phyloP scores from a whole-genome alignment of 495 filamentous ascomycete genomes.

The Lophium mytilinum region DNA sequence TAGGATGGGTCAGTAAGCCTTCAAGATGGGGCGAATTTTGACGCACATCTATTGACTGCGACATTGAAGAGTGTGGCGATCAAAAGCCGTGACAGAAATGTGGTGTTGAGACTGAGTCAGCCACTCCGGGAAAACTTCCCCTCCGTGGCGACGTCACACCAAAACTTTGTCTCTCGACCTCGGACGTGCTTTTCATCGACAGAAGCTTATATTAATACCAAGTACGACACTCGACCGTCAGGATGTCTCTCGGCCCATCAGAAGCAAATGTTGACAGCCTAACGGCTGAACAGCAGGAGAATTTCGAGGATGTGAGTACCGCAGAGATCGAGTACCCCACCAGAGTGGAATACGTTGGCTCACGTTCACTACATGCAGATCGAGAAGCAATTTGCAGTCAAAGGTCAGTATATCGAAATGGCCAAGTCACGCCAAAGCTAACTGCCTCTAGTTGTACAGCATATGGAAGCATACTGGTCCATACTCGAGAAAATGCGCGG shows the following conservation, averaged over 20 bases:
- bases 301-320: constrained; percentile 65
- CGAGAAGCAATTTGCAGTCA: constrained; percentile 99
- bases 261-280: constrained; percentile 35
- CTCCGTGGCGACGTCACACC: background rate
- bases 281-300: constrained; percentile 63
- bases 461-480: constrained; percentile 92
- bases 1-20: background rate
- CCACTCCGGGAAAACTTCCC: constrained; percentile 6
- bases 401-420: constrained; percentile 47
- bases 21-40: too few species aligned
- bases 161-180: too few species aligned
- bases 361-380: constrained; percentile 50
- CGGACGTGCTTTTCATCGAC: too few species aligned
- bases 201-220: background rate
- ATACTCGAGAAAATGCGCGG: constrained; percentile 87
- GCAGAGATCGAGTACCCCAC: constrained; percentile 9
- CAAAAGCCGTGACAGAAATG: constrained; percentile 3
- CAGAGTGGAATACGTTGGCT: background rate
- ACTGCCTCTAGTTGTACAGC: constrained; percentile 63
- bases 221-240: background rate
- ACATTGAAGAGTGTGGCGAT: constrained; percentile 17
- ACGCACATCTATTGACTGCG: constrained; percentile 15
- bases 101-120: constrained; percentile 22
- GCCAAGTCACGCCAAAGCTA: background rate
- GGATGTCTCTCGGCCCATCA: constrained; percentile 41